Base-by-base conservation (phyloP, 1,139 yeast genomes). In the Saccharomycopsis hybrid region DNA sequence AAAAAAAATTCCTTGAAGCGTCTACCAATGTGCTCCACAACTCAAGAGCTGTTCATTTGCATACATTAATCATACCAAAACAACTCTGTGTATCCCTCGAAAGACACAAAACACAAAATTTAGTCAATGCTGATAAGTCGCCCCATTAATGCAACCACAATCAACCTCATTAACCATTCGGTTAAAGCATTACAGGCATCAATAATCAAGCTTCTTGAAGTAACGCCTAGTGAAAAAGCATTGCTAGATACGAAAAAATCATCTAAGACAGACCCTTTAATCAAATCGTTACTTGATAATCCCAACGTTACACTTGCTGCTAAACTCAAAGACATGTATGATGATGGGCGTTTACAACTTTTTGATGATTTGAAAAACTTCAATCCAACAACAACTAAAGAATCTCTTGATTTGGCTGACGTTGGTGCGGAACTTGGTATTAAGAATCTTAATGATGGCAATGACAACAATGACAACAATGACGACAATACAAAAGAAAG, bases 251-350 rank as follows among this genome's bases (percentile, higher is more conserved):
- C 24, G 9, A 18, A 28, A 18, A 5, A 24, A 18, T 27, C 13
- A 28, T 31, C 13, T 13, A 25, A 42, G 29, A 33, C 41, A 3
- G 32, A 42, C 32, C 4, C 28, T 5, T 4, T 30, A 8, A 25
- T 36, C n/a, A 27, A 42, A 28, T 28, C 13, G 31, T 39, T 47
- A 13, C 11, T 43, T 7, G 33, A 36, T 32, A 33, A 38, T 3
- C 46, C 45, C 24, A 37, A 82, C 51, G 63, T 86, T 30, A 73
- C 73, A 46, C 63, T 85, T 29, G 87, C 89, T 0, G 69, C 83
- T 0, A 72, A 72, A 52, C 63, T 87, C 54, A 82, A 82, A 59
- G 66, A 81, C 1, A 65, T 79, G 40, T 70, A 82, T 57, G 66
- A 71, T 27, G 57, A 70, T 2, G 77, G 78, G 0, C 65, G 74